These are phyloP conservation scores for Sugiyamaella floridensis DNA, from an alignment of 805 yeast genomes.

Conservation along the genomic window DNA sequence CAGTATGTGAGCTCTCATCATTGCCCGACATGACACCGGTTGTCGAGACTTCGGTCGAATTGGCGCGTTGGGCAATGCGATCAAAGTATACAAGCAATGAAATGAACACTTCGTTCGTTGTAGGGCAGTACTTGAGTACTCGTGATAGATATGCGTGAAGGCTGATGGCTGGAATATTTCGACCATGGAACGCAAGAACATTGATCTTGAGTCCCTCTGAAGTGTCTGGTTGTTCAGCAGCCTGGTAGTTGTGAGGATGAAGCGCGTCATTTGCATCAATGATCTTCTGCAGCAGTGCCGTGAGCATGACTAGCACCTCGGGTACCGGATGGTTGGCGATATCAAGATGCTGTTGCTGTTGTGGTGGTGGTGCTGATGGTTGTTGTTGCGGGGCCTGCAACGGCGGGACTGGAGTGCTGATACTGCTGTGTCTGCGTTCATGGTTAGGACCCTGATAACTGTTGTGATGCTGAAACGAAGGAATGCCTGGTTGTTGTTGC, in stretches of 20 bases:
- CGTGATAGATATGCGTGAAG: slow-evolving; percentile 83
- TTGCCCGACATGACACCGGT: slow-evolving; percentile 3
- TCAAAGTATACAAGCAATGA: slow-evolving; percentile 90
- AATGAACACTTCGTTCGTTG: slow-evolving; percentile 93
- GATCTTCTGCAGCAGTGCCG: slow-evolving; percentile 77
- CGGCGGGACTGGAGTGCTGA: slow-evolving; percentile 17
- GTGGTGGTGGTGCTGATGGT: no score
- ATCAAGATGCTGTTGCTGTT: slow-evolving; percentile 37
- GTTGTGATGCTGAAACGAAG: not conserved
- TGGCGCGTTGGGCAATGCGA: slow-evolving; percentile 80
- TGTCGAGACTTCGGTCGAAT: slow-evolving; percentile 26
- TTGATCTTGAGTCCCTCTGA: slow-evolving; percentile 24
- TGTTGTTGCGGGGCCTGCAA: not conserved
- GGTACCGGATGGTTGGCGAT: slow-evolving; percentile 79
- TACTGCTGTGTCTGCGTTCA: slow-evolving; percentile 31
- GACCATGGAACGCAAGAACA: slow-evolving; percentile 88
- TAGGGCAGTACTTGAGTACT: slow-evolving; percentile 93
- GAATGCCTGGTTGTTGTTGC: not conserved
- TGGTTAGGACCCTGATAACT: not conserved
- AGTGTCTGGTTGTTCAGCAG: slow-evolving; percentile 21
- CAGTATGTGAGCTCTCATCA: not conserved
- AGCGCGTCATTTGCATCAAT: slow-evolving; percentile 83
- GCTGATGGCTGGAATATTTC: slow-evolving; percentile 92
- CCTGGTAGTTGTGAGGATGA: slow-evolving; percentile 56
- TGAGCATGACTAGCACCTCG: slow-evolving; percentile 74